A percentile compares a stretch with the other conserved stretches of the same genome.
Conservation (phyloP, 2,329 filamentous ascomycete species). For the Apiospora aurea region DNA sequence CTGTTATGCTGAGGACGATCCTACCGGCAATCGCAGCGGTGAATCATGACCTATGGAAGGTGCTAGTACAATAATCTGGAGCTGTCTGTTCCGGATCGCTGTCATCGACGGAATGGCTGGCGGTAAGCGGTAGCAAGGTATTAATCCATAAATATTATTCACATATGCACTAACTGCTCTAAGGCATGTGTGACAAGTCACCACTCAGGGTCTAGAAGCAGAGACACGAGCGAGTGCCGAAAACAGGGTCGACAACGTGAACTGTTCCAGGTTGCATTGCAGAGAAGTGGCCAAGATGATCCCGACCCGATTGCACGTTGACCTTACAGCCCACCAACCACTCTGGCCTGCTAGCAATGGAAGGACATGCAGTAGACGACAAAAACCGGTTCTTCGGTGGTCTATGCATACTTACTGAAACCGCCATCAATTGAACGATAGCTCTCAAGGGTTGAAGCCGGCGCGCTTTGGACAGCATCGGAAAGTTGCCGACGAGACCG, state of each 20-base stretch:
- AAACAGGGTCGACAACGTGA: conserved; percentile 15
- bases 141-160: too few relatives aligned
- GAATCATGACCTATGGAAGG: neutral
- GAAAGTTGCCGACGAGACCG: neutral
- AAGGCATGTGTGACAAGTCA: conserved; percentile 12
- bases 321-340: neutral
- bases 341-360: neutral
- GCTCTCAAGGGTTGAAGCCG: neutral
- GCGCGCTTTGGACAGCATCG: neutral
- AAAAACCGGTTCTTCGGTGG: conserved; percentile 5
- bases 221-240: conserved; percentile 7
- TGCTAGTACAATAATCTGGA: neutral
- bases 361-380: neutral
- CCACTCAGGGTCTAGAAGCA: neutral
- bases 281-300: conserved; percentile 18
- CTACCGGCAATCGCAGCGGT: neutral
- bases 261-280: conserved; percentile 16
- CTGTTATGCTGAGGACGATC: neutral
- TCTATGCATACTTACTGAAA: conserved; percentile 8
- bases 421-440: neutral
- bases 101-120: neutral
- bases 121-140: neutral
- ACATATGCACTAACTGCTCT: too few relatives aligned
- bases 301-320: conserved; percentile 12
- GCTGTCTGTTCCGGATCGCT: neutral